Evolutionary conservation across 2,329 filamentous ascomycete species (phyloP).

Genomic region (Pyricularia grisea): DNA sequence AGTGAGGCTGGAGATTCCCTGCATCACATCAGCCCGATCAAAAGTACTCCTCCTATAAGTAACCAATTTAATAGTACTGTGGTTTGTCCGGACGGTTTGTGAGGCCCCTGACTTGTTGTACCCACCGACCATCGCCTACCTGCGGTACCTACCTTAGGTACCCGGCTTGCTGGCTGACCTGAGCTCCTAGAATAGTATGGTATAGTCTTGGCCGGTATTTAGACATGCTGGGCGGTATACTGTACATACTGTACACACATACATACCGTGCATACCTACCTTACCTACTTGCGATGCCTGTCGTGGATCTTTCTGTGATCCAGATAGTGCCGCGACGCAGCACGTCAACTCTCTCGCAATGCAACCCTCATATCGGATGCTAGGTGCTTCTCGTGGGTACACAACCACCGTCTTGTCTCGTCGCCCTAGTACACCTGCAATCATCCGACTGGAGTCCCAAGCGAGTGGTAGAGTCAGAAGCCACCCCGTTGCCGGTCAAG

Average conservation of each 20-base stretch:
- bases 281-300: not conserved
- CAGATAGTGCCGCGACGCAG: not conserved
- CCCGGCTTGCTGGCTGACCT: not conserved
- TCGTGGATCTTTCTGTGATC: not conserved
- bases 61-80: not conserved
- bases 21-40: not conserved
- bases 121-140: not conserved
- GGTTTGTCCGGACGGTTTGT: not conserved
- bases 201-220: not conserved
- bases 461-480: not conserved
- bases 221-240: not conserved
- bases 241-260: no score
- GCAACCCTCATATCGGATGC: not conserved
- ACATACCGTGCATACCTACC: no score
- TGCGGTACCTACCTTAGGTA: not conserved
- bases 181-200: not conserved
- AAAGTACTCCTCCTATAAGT: not conserved
- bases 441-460: not conserved
- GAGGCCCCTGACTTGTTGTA: not conserved
- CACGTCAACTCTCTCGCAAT: not conserved
- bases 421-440: not conserved
- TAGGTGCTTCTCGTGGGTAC: not conserved
- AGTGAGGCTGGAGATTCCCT: not conserved
- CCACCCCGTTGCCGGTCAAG: not conserved
- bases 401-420: not conserved